Evolutionary conservation across 306 rosid species (phyloP), one percentile per base, ranked within the genome.

Genomic region (Rubus parviflorus): DNA sequence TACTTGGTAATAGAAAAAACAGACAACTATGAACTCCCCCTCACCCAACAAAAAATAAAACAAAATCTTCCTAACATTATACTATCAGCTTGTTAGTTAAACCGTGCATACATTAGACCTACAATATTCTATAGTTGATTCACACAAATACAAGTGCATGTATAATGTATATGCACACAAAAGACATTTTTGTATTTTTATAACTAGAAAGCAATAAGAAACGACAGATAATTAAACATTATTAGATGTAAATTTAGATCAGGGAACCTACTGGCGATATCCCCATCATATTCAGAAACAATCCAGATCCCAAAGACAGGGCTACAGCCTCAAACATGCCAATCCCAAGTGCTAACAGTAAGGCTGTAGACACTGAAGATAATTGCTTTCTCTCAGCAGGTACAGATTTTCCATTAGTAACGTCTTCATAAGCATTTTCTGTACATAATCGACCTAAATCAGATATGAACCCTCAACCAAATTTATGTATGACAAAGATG

Each of bases 341-440:
- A 80, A 95, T 87, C 71, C 86, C 87, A 30, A 86, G 83, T 20
- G 99, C 94, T 77, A 95, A 85, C 43, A 92, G 79, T 83, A 95
- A 81, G 78, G 99, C 99, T 54, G 99, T 95, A 75, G 99, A 92
- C 79, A 95, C 97, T 23, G 97, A 90, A 77, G 97, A 80, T 10
- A 95, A 87, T 40, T 92, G 96, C 82, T 84, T 87, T 88, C 90
- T 82, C 80, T 82, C 85, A 61, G 79, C 42, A 69, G 82, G 81
- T 76, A 81, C 64, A 41, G 82, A 84, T 76, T 87, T 88, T n/a
- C 84, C 92, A 66, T 85, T 85, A 23, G 75, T 80, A 71, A 17
- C 57, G 76, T 62, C 78, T 62, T 84, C 75, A 76, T 5, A 79
- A 64, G 17, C 79, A 43, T 70, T 62, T 49, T 77, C 90, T 87